Conservation (phyloP, 1,284 basidiomycete species). For the Cryptococcus neoformans region DNA sequence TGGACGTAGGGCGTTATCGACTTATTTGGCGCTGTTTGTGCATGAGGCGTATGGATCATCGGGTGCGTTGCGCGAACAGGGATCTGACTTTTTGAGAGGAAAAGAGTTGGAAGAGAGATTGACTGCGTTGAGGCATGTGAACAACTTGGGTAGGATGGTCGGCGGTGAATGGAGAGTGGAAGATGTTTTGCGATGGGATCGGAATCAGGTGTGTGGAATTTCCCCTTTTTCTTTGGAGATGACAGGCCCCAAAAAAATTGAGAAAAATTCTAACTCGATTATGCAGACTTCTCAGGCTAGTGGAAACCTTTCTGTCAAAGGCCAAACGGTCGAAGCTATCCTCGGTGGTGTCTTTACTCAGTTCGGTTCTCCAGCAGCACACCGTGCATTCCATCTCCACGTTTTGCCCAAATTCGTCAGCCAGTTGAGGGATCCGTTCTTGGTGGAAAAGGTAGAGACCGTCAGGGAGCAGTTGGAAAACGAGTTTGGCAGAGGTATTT, state of each 20-base stretch:
- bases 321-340: slow-evolving; percentile 42
- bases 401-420: slow-evolving; percentile 35
- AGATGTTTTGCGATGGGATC: slow-evolving; percentile 43
- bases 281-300: neutral
- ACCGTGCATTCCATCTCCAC: slow-evolving; percentile 45
- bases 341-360: slow-evolving; percentile 44
- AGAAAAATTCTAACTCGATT: neutral
- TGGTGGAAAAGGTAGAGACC: slow-evolving; percentile 28
- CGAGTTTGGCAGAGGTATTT: slow-evolving; percentile 16
- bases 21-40: slow-evolving; percentile 44
- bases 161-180: slow-evolving; percentile 38
- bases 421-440: slow-evolving; percentile 38
- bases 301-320: slow-evolving; percentile 30
- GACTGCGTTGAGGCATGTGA: slow-evolving; percentile 32
- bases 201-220: slow-evolving; percentile 37
- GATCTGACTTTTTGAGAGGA: slow-evolving; percentile 27
- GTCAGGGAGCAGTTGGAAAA: slow-evolving; percentile 17
- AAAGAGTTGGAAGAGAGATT: slow-evolving; percentile 30
- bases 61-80: slow-evolving; percentile 10
- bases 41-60: slow-evolving; percentile 25
- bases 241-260: neutral
- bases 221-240: neutral
- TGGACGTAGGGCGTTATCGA: slow-evolving; percentile 41
- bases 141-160: slow-evolving; percentile 40
- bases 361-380: slow-evolving; percentile 45